phyloP scores from a whole-genome alignment of 2,329 filamentous ascomycete genomes.

The Stagonosporopsis rhizophila region DNA sequence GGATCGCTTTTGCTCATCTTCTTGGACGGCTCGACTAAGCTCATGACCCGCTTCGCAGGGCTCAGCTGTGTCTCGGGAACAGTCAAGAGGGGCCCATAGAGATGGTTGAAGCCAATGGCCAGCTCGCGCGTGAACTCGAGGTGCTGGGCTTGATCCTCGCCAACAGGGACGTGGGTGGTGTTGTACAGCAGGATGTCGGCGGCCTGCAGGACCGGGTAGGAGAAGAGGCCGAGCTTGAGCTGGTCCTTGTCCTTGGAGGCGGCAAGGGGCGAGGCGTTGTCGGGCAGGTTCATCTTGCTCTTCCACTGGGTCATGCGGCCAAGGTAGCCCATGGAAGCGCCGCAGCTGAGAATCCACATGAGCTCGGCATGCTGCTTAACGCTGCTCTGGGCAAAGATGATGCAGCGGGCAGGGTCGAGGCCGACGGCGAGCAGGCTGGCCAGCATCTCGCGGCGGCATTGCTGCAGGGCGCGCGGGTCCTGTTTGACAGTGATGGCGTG shows the following conservation, averaged over 20 bases:
- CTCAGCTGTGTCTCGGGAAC: constrained; percentile 41
- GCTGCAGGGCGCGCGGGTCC: constrained; percentile 65
- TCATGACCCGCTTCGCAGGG: constrained; percentile 89
- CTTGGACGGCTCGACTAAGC: constrained; percentile 73
- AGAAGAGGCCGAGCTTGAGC: constrained; percentile 89
- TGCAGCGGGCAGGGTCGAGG: constrained; percentile 76
- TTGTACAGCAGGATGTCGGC: constrained; percentile 88
- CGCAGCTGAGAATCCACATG: constrained; percentile 96
- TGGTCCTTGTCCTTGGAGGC: constrained; percentile 61
- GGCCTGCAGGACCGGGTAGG: constrained; percentile 93
- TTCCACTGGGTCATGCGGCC: constrained; percentile 99
- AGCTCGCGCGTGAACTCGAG: constrained; percentile 90
- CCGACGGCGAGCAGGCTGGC: constrained; percentile 85
- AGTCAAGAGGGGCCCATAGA: constrained; percentile 60
- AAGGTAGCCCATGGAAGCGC: constrained; percentile 91
- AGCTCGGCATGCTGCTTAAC: constrained; percentile 84
- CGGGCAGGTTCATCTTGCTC: constrained; percentile 73
- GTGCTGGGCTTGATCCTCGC: constrained; percentile 94
- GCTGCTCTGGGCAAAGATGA: constrained; percentile 82
- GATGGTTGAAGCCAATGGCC: constrained; percentile 84
- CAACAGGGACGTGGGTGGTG: constrained; percentile 93
- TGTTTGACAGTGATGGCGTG: constrained; percentile 86
- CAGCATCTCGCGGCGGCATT: constrained; percentile 75
- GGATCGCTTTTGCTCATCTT: constrained; percentile 96
- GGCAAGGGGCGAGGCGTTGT: constrained; percentile 62